phyloP scores from a whole-genome alignment of 2,329 filamentous ascomycete species.

The Sclerotinia spermophila region DNA sequence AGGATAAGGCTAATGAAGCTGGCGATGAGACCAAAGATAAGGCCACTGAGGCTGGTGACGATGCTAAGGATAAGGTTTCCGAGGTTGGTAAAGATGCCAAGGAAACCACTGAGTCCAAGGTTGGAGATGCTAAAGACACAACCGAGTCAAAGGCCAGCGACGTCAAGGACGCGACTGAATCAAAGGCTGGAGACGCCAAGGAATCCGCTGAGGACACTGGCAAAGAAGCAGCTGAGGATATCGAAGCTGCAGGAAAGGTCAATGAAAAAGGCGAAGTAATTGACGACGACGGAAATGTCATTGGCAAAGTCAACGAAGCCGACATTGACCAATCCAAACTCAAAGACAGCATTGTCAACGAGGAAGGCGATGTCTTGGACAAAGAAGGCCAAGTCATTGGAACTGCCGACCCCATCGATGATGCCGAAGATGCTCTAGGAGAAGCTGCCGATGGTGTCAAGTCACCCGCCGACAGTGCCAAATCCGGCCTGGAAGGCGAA shows the following conservation, averaged over 20 bases:
- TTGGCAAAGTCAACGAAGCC: conserved; percentile 57
- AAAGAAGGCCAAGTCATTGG: conserved; percentile 50
- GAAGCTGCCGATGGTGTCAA: conserved; percentile 23
- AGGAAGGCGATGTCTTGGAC: conserved; percentile 53
- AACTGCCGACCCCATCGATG: conserved; percentile 20
- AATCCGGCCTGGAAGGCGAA: conserved; percentile 23
- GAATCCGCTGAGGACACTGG: not conserved
- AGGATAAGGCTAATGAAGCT: not conserved
- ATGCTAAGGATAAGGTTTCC: not conserved
- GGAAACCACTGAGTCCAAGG: not conserved
- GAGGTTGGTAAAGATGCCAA: not conserved
- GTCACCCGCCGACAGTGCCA: conserved; percentile 14
- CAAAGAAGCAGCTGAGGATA: not conserved
- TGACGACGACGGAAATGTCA: conserved; percentile 50
- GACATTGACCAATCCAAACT: conserved; percentile 55
- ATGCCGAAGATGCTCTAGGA: not conserved
- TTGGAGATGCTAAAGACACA: not conserved
- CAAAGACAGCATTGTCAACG: conserved; percentile 24
- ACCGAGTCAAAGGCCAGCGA: not conserved
- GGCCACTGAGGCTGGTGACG: not conserved
- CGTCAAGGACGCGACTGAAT: not conserved
- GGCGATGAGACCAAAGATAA: not conserved
- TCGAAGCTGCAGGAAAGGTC: conserved; percentile 24
- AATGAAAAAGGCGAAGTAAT: conserved; percentile 53
- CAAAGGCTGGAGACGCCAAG: not conserved